Evolutionary conservation across 2,329 filamentous ascomycete species (phyloP).

Genomic region (Coccinonectria pachysandricola): DNA sequence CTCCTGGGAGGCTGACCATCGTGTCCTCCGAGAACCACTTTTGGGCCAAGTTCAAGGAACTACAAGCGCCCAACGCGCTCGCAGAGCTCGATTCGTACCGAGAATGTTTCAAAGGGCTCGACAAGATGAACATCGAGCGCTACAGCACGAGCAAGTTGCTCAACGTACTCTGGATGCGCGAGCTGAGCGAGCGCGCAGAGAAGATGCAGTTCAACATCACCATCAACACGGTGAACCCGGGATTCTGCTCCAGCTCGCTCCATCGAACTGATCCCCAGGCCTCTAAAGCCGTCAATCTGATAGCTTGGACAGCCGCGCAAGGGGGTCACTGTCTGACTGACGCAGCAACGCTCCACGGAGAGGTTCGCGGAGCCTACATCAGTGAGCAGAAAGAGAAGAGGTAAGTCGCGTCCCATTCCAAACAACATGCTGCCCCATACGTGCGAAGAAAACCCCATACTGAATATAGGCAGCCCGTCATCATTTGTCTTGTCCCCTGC

Average conservation of each 20-base stretch:
- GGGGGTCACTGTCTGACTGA: background rate
- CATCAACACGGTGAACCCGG: background rate
- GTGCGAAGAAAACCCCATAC: too few species aligned
- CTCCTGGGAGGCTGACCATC: background rate
- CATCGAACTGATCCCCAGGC: background rate
- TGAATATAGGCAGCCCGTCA: too few species aligned
- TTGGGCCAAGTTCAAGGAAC: background rate
- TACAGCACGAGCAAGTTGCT: conserved; percentile 1
- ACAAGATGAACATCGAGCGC: background rate
- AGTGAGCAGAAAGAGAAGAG: background rate
- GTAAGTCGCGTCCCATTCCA: too few species aligned
- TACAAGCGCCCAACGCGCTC: too few species aligned
- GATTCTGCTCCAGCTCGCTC: background rate
- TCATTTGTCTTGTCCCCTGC: too few species aligned
- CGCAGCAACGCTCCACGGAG: background rate
- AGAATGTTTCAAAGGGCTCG: background rate
- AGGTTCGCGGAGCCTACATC: background rate
- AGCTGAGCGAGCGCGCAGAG: background rate
- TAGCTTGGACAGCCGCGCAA: background rate
- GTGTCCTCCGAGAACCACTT: background rate
- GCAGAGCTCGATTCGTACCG: background rate
- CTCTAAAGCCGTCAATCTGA: background rate
- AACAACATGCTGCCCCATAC: too few species aligned
- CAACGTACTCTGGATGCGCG: background rate
- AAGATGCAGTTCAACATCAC: background rate